Conservation (phyloP, 2,329 filamentous ascomycete genomes). For the Microsporum audouinii region DNA sequence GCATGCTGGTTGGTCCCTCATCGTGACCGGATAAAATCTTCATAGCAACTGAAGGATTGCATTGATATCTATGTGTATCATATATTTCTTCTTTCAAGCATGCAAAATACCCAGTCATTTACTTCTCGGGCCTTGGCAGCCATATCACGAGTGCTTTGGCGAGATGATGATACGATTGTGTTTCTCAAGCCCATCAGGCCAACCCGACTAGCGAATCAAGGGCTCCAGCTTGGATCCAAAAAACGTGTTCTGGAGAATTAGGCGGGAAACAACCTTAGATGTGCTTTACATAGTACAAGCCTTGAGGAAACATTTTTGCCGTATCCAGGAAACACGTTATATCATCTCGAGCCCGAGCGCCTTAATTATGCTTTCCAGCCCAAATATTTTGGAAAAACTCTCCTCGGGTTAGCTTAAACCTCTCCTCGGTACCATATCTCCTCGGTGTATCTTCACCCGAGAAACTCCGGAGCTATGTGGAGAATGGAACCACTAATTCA, state of each 20-base stretch:
- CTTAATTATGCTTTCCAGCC: background rate
- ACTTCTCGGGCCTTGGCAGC: background rate
- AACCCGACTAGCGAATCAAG: background rate
- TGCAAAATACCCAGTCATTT: background rate
- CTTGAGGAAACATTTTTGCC: background rate
- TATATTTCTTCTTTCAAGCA: background rate
- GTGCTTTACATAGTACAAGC: background rate
- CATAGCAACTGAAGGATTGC: background rate
- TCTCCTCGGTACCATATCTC: background rate
- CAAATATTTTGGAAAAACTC: background rate
- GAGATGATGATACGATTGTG: background rate
- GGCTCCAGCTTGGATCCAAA: background rate
- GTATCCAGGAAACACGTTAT: background rate
- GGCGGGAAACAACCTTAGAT: background rate
- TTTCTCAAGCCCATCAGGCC: background rate
- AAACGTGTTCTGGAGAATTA: background rate
- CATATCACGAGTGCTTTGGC: background rate
- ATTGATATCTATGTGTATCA: background rate
- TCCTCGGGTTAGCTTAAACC: background rate
- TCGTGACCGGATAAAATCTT: background rate
- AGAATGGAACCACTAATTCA: background rate
- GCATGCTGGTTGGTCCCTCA: background rate
- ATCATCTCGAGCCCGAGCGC: background rate
- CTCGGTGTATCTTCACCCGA: conserved; percentile 1
- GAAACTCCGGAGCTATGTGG: background rate